Evolutionary conservation across 768 basidiomycete genomes (phyloP).

Genomic region (Boletus subcaerulescens): DNA sequence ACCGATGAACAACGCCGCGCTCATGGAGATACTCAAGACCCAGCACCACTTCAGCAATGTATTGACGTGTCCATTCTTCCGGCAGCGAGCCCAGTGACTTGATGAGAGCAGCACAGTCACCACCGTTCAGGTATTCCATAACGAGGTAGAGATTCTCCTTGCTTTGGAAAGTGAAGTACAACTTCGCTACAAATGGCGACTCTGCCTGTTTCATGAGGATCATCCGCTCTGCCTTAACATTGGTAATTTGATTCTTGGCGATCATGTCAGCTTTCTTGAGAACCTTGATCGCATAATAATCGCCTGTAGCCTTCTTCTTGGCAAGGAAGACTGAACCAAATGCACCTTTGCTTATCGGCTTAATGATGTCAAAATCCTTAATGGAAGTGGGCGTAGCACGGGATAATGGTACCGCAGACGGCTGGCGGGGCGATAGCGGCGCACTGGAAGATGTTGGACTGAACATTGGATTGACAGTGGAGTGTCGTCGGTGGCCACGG

Average conservation of each 20-base stretch:
- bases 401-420: conserved; percentile 72
- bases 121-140: conserved; percentile 99
- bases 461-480: conserved; percentile 60
- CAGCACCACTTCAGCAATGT: conserved; percentile 93
- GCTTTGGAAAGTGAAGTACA: conserved; percentile 99
- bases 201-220: conserved; percentile 99
- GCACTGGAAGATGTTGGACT: conserved; percentile 48
- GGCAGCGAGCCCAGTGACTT: conserved; percentile 91
- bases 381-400: conserved; percentile 87
- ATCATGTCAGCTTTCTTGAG: conserved; percentile 99
- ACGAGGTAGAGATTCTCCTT: conserved; percentile 98
- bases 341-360: conserved; percentile 98
- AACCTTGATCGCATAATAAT: conserved; percentile 99
- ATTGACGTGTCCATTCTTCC: conserved; percentile 96
- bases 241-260: conserved; percentile 99
- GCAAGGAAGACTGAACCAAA: conserved; percentile 98
- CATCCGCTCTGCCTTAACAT: conserved; percentile 99
- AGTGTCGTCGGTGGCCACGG: conserved; percentile 67
- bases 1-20: conserved; percentile 96
- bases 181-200: conserved; percentile 95
- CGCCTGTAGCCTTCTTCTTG: conserved; percentile 97
- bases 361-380: conserved; percentile 99
- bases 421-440: conserved; percentile 85
- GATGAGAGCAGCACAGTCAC: conserved; percentile 96
- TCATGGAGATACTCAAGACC: conserved; percentile 97